Base-by-base conservation (phyloP, 73 alveolate species). In the Uronychia binucleata region DNA sequence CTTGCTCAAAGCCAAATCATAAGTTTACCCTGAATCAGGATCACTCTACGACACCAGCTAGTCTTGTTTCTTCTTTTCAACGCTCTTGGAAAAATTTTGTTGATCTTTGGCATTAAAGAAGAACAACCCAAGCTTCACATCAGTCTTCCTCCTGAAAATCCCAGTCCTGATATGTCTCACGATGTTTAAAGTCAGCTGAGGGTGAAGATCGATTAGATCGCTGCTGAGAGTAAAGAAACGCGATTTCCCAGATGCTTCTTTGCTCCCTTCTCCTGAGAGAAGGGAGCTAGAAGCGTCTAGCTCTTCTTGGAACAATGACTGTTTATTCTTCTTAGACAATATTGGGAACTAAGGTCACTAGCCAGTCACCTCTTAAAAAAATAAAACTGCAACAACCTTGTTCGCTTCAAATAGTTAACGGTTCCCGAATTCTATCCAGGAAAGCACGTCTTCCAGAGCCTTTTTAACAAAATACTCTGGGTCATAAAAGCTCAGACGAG, bases 121-220 rank as follows among this genome's bases (percentile, higher is more conserved):
- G 14, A 67, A 13, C 14, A 67, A 13, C 29, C 78, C 78, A 13
- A 67, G 78, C 26, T 67, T 67, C 8, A 67, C 26, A 67, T 67
- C 78, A 13, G 32, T 30, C 5, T 67, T 28, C 32, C 26, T 67
- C 14, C 13, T 5, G 32, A 67, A 67, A 1, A 13, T 5, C 78
- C 26, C 14, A 13, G 34, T 26, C 5, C 78, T 25, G 14, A 67
- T 26, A 58, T 79, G 57, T 26, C 57, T 75, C 1, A 79, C 78
- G 0, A 79, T 57, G 77, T 79, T 79, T 79, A 58, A n/a, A 5
- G 57, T 59, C 30, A 75, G 34, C 11, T 79, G 86, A 1, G 86
- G 86, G 31, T 46, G 30, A 27, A 35, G 34, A 26, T 31, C 58
- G 78, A 79, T 57, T 28, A 79, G 58, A 35, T 79, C 86, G 58